phyloP scores from a whole-genome alignment of 495 filamentous ascomycete species.

The Lentithecium fluviatile region DNA sequence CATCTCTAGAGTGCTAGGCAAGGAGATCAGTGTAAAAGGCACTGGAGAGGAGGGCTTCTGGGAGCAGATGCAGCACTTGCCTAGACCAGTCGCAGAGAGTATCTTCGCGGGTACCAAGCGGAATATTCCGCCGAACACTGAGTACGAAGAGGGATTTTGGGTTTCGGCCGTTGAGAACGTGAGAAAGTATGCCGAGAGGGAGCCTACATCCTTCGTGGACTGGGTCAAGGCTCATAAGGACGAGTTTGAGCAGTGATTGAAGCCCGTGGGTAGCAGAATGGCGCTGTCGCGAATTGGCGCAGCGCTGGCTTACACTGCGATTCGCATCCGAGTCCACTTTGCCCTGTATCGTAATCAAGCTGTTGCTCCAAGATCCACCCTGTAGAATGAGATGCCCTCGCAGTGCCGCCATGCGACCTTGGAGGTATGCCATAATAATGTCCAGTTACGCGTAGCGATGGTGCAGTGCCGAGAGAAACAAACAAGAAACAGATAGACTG shows the following conservation, averaged over 20 bases:
- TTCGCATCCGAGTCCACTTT: too few relatives aligned
- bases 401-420: too few relatives aligned
- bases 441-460: too few relatives aligned
- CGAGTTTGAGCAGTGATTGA: neutral
- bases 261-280: too few relatives aligned
- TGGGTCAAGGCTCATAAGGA: slow-evolving; percentile 3
- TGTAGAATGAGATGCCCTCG: too few relatives aligned
- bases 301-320: too few relatives aligned
- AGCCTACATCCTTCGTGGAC: neutral
- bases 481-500: too few relatives aligned
- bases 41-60: slow-evolving; percentile 1
- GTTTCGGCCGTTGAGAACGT: neutral
- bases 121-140: neutral
- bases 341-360: too few relatives aligned
- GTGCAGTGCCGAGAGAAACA: too few relatives aligned
- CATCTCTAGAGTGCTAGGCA: neutral
- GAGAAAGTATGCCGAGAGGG: neutral
- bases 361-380: too few relatives aligned
- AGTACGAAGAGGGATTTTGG: neutral
- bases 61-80: neutral
- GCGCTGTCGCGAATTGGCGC: too few relatives aligned
- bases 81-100: neutral
- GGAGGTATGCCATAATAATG: too few relatives aligned
- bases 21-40: neutral
- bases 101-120: neutral